Evolutionary conservation across 257 asterid species (phyloP), one percentile per base, ranked within the genome.

Genomic region (Nicotiana undulata): DNA sequence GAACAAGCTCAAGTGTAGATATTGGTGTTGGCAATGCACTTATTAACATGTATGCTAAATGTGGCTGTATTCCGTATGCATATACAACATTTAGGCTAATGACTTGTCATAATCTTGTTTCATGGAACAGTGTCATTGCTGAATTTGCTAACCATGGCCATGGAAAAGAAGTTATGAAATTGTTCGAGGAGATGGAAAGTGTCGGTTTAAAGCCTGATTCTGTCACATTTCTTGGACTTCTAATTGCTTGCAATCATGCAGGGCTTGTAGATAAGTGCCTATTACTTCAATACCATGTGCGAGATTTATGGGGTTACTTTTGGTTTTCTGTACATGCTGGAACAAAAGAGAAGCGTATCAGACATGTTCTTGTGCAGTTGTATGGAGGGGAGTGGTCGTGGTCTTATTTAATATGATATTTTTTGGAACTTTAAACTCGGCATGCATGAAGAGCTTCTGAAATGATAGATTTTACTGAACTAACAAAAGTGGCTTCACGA

Each of bases 21-120:
- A 80, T 89, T 74, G 90, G 84, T 58, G 89, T 92, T 58, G 85
- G 80, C 9, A 93, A 92, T 84, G 90, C 97, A 6, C 92, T 93
- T 29, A 80, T 93, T 37, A 93, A 90, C 89, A 92, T 91, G 98
- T 93, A 93, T 82, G 93, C 94, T 29, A 93, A 92, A 80, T 88
- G 90, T 58, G 97, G 96, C 17, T 87, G 86, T 66, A 82, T 92
- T 55, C 34, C 44, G 56, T 66, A 84, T 60, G 89, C 85, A 0
- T 61, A 49, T 66, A 40, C 85, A 56, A 66, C 88, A 64, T 93
- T 93, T 56, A 80, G 86, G 77, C 89, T 31, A 66, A 89, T 90
- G 93, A 83, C 68, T 80, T 59, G 32, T 72, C 90, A 20, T 63
- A 91, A 88, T 79, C 89, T 88, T 75, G 89, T 92, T 64, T 92